Evolutionary conservation across 1,284 basidiomycete genomes (phyloP).

Genomic region (Moniliophthora roreri): DNA sequence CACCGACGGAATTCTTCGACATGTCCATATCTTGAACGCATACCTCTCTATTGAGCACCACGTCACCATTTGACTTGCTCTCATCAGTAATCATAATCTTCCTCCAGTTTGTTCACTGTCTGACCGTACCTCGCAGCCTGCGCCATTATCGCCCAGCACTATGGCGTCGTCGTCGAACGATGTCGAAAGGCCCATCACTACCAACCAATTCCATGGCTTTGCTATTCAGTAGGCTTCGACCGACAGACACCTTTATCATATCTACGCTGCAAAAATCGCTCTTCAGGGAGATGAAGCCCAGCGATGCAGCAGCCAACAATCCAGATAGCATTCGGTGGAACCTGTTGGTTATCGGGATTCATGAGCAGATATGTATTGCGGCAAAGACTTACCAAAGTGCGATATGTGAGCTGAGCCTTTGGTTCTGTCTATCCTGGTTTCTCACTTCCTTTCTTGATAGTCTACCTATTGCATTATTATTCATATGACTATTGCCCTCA

Average conservation of each 20-base stretch:
- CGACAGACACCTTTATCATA: slow-evolving; percentile 74
- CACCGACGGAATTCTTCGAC: slow-evolving; percentile 79
- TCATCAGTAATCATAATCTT: slow-evolving; percentile 55
- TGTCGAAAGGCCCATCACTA: slow-evolving; percentile 70
- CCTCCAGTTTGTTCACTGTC: neutral
- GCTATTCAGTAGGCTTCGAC: slow-evolving; percentile 65
- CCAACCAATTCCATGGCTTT: slow-evolving; percentile 69
- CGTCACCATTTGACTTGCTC: slow-evolving; percentile 68
- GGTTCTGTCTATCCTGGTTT: slow-evolving; percentile 3
- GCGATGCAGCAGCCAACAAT: slow-evolving; percentile 60
- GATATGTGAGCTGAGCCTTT: slow-evolving; percentile 87
- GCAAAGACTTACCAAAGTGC: slow-evolving; percentile 90
- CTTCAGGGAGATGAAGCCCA: slow-evolving; percentile 72
- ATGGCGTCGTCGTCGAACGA: slow-evolving; percentile 69
- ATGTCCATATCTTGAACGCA: slow-evolving; percentile 76
- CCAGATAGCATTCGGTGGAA: slow-evolving; percentile 66
- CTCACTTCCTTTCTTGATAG: slow-evolving; percentile 44
- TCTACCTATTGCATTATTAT: slow-evolving; percentile 86
- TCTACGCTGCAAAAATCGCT: slow-evolving; percentile 81
- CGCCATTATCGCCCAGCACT: slow-evolving; percentile 47
- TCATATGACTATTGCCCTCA: slow-evolving; percentile 83
- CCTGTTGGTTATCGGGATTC: slow-evolving; percentile 76
- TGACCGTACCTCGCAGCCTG: slow-evolving; percentile 67
- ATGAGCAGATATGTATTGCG: slow-evolving; percentile 84
- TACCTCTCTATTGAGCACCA: slow-evolving; percentile 69